These are phyloP conservation scores for Cladophialophora exuberans DNA, from an alignment of 2,329 filamentous ascomycete species.

Conservation along the genomic window DNA sequence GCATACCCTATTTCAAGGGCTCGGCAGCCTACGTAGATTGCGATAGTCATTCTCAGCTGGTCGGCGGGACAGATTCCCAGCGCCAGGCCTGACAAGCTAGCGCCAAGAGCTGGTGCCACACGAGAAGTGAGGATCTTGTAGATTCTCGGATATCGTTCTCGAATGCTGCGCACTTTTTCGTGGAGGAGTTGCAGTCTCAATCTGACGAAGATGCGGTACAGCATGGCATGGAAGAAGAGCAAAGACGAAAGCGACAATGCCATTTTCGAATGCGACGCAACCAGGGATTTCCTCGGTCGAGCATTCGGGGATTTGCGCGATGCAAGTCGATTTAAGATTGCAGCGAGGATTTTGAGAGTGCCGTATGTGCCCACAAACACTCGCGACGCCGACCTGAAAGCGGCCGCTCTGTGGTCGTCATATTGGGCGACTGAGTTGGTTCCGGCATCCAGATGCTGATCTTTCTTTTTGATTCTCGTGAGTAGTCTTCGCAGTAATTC, in stretches of 20 bases:
- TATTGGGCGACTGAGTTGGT: neutral
- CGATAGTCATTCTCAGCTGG: conserved; percentile 75
- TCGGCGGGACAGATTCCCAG: conserved; percentile 74
- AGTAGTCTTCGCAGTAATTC: conserved; percentile 20
- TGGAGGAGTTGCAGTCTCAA: conserved; percentile 78
- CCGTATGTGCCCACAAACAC: conserved; percentile 68
- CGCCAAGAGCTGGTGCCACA: conserved; percentile 86
- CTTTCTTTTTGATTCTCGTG: neutral
- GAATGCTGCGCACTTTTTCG: conserved; percentile 78
- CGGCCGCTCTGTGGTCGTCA: conserved; percentile 71
- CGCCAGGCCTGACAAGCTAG: conserved; percentile 81
- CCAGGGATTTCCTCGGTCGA: conserved; percentile 44
- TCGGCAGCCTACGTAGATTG: conserved; percentile 79
- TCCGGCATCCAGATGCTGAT: neutral
- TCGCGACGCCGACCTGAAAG: conserved; percentile 70
- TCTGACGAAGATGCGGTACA: conserved; percentile 86
- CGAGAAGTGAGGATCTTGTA: conserved; percentile 75
- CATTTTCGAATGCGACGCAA: conserved; percentile 69
- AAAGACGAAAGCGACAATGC: conserved; percentile 83
- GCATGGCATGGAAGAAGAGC: conserved; percentile 82
- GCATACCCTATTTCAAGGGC: conserved; percentile 89
- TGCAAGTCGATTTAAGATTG: conserved; percentile 27
- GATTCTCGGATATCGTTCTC: conserved; percentile 77
- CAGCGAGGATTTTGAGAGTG: conserved; percentile 58
- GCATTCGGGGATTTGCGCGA: conserved; percentile 32